phyloP scores from a whole-genome alignment of 106 monocot genomes.

The Dioscorea zingiberensis region DNA sequence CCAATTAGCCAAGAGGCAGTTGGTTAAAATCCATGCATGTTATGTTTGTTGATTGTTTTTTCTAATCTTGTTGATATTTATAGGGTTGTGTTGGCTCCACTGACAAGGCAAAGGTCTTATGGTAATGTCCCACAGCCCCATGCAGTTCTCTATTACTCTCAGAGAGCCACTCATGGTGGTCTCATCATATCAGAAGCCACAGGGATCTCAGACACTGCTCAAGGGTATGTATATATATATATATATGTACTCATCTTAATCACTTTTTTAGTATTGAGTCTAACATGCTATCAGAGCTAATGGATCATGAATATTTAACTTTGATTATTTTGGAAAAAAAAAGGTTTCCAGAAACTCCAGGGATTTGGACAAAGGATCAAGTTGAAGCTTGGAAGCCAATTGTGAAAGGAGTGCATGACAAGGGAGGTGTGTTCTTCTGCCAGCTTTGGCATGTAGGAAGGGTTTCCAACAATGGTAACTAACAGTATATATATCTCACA shows the following conservation, averaged over 20 bases:
- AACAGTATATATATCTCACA: too few relatives aligned
- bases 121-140: background rate
- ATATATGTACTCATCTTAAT: background rate
- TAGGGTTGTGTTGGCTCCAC: background rate
- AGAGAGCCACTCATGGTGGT: slow-evolving; percentile 44
- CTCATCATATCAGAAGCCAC: slow-evolving; percentile 50
- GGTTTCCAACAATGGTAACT: slow-evolving; percentile 26
- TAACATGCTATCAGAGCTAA: background rate
- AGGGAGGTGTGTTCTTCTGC: slow-evolving; percentile 49
- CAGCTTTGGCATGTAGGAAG: slow-evolving; percentile 49
- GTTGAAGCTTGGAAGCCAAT: slow-evolving; percentile 63
- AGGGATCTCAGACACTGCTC: slow-evolving; percentile 45
- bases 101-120: background rate
- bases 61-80: background rate
- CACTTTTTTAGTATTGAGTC: background rate
- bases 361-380: slow-evolving; percentile 52
- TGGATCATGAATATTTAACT: background rate
- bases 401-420: slow-evolving; percentile 45
- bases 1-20: too few relatives aligned
- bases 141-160: background rate
- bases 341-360: slow-evolving; percentile 36
- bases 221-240: slow-evolving; percentile 14
- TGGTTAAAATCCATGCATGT: too few relatives aligned
- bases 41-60: too few relatives aligned
- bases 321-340: background rate